A percentile compares a stretch with the other conserved stretches of the same genome.
Conservation (phyloP, 179 eudicot species). For the Corrigiola litoralis region DNA sequence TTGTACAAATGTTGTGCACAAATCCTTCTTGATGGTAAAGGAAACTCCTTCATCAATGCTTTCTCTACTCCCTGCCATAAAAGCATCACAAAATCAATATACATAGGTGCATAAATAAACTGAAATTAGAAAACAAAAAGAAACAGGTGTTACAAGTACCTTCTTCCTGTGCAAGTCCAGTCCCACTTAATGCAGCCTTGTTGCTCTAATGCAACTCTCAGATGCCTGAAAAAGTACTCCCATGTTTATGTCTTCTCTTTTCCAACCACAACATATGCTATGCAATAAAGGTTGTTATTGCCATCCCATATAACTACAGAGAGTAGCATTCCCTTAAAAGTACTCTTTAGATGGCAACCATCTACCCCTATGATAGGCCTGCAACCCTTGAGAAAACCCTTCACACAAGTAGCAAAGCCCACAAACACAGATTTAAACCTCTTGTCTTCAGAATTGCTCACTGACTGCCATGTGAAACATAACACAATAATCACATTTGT, state of each 20-base stretch:
- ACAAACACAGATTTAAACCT: neutral
- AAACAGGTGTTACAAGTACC: neutral
- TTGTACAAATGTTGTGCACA: neutral
- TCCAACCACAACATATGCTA: neutral
- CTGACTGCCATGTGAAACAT: no score
- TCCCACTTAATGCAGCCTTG: neutral
- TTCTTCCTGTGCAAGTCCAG: neutral
- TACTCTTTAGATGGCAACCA: neutral
- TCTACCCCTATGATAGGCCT: neutral
- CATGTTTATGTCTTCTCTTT: neutral
- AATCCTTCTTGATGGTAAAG: neutral
- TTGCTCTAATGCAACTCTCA: neutral
- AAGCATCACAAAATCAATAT: neutral
- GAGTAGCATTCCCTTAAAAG: neutral
- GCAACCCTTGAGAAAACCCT: neutral
- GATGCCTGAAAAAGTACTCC: neutral
- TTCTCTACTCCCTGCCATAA: neutral
- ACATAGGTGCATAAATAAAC: no score
- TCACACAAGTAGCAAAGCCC: neutral
- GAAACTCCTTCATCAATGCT: neutral
- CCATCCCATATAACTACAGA: neutral
- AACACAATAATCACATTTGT: no score
- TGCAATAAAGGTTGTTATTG: neutral
- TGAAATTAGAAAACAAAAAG: no score
- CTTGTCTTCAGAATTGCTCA: no score